A percentile compares a stretch with the other conserved stretches of the same genome.
Conservation (phyloP, 306 rosid species). For the Fragaria iinumae region DNA sequence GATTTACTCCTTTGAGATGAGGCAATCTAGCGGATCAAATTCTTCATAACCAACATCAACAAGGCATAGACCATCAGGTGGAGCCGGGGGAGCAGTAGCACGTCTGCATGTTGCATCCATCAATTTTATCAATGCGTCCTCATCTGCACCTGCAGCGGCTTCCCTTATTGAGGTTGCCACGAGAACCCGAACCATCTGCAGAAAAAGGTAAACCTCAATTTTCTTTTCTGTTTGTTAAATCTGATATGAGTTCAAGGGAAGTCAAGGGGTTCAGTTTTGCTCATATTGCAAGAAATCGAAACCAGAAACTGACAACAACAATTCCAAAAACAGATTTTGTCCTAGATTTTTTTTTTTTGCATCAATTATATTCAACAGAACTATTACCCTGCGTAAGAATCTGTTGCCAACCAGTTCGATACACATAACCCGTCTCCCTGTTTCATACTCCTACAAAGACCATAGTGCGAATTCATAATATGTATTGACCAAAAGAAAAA, state of each 20-base stretch:
- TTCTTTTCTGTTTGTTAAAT: neutral
- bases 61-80: conserved; percentile 84
- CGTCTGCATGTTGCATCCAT: conserved; percentile 89
- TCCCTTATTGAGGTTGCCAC: conserved; percentile 93
- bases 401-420: conserved; percentile 94
- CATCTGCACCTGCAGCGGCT: conserved; percentile 90
- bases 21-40: conserved; percentile 49
- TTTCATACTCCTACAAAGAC: conserved; percentile 50
- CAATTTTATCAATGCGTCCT: conserved; percentile 70
- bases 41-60: conserved; percentile 86
- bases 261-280: neutral
- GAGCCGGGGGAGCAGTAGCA: conserved; percentile 97
- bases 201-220: conserved; percentile 15
- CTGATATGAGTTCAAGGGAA: neutral
- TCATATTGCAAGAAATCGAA: neutral
- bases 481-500: too few relatives aligned
- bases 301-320: neutral
- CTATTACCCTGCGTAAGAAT: conserved; percentile 80
- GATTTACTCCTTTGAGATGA: conserved; percentile 43
- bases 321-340: neutral
- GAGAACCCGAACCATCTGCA: conserved; percentile 91
- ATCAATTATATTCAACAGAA: conserved; percentile 3
- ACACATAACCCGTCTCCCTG: conserved; percentile 72
- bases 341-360: neutral
- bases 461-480: neutral